Conservation (phyloP, 75 land plant species). For the Cupressus sempervirens region DNA sequence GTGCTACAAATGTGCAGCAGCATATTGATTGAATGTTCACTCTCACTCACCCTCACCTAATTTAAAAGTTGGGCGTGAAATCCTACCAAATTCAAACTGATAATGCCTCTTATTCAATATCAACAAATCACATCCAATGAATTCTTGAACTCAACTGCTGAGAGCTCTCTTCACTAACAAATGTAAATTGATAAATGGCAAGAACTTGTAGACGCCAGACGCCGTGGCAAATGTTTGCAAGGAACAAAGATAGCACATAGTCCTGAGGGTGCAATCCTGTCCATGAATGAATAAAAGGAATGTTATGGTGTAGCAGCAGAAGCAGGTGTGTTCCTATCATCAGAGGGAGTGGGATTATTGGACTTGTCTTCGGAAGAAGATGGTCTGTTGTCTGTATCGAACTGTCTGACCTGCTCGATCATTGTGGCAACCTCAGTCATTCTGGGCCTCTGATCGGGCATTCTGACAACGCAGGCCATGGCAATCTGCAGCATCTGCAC, state of each 20-base stretch:
- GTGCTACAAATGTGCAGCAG: neutral
- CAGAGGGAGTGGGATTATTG: conserved; percentile 23
- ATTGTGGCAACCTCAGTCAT: conserved; percentile 55
- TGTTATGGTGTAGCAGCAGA: conserved; percentile 1
- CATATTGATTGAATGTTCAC: neutral
- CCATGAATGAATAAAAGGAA: neutral
- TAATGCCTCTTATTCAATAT: conserved; percentile 1
- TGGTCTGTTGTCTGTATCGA: conserved; percentile 44
- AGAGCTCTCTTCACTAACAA: conserved; percentile 3
- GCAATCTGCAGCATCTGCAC: conserved; percentile 74
- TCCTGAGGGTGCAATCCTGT: neutral
- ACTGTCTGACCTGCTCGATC: conserved; percentile 57
- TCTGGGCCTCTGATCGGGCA: conserved; percentile 64
- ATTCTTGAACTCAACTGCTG: neutral
- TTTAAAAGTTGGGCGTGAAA: neutral
- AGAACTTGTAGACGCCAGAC: neutral
- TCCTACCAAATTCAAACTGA: neutral
- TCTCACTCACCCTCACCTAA: neutral
- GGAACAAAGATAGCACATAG: neutral
- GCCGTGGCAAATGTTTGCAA: neutral
- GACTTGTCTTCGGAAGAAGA: conserved; percentile 60
- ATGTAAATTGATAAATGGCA: conserved; percentile 11
- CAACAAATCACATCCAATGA: neutral
- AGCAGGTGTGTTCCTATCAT: conserved; percentile 3
- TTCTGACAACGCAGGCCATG: conserved; percentile 61